Evolutionary conservation across 805 yeast species (phyloP).

Genomic region (Schwanniomyces sp.): DNA sequence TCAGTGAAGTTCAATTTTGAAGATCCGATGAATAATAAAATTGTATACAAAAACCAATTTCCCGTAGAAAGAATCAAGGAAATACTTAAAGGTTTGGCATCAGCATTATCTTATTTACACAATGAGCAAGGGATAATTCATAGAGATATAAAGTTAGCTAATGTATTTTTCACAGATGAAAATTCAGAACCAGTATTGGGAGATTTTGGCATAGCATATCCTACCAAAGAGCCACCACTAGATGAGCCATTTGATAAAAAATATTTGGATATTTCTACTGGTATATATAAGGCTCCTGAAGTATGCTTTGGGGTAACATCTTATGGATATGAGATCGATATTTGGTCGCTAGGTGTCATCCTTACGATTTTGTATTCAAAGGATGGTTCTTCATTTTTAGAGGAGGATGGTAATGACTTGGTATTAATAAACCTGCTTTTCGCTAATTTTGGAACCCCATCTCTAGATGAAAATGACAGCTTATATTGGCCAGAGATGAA

Average conservation of each 20-base stretch:
- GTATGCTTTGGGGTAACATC: conserved; percentile 57
- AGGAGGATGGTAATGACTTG: conserved; percentile 53
- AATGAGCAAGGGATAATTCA: conserved; percentile 32
- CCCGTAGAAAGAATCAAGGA: conserved; percentile 10
- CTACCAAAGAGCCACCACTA: conserved; percentile 11
- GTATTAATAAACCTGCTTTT: conserved; percentile 56
- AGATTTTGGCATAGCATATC: conserved; percentile 63
- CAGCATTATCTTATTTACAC: conserved; percentile 30
- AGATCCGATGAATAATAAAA: conserved; percentile 16
- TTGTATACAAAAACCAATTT: conserved; percentile 9
- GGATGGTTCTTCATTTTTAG: conserved; percentile 29
- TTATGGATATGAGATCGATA: conserved; percentile 59
- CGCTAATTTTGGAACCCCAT: conserved; percentile 64
- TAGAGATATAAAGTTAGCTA: conserved; percentile 42
- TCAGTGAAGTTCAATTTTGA: conserved; percentile 23
- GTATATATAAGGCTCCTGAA: conserved; percentile 74
- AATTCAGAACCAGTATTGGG: conserved; percentile 39
- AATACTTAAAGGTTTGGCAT: conserved; percentile 18
- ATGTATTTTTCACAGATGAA: conserved; percentile 26
- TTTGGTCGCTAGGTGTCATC: conserved; percentile 72
- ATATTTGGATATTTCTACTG: conserved; percentile 63
- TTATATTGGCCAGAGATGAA: conserved; percentile 38
- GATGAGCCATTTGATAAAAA: conserved; percentile 44
- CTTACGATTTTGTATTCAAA: conserved; percentile 49
- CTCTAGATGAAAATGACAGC: conserved; percentile 9